These are phyloP conservation scores for Ustilago shanxiensis DNA, from an alignment of 1,284 basidiomycete genomes.

Conservation along the genomic window DNA sequence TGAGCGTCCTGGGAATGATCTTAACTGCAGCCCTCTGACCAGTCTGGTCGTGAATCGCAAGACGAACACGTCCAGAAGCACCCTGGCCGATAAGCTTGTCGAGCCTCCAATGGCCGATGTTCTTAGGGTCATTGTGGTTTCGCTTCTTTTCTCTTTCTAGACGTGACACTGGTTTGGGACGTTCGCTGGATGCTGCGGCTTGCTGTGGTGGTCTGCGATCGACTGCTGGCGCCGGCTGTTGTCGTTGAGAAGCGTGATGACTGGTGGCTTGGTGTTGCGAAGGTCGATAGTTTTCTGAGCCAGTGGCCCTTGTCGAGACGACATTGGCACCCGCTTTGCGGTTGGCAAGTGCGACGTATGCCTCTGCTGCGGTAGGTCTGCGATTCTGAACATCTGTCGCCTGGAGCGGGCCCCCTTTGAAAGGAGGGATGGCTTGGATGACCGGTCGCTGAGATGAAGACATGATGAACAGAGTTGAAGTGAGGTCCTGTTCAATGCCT, in stretches of 20 bases:
- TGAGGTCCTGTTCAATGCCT: constrained; percentile 28
- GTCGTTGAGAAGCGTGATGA: constrained; percentile 44
- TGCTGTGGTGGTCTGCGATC: constrained; percentile 39
- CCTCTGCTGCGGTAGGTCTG: constrained; percentile 43
- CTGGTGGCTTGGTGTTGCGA: constrained; percentile 33
- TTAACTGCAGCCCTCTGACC: constrained; percentile 95
- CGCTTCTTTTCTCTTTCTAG: constrained; percentile 70
- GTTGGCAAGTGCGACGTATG: constrained; percentile 45
- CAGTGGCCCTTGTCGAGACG: constrained; percentile 38
- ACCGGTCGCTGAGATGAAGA: constrained; percentile 42
- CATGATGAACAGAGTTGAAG: constrained; percentile 19
- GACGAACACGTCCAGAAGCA: constrained; percentile 83
- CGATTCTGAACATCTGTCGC: constrained; percentile 45
- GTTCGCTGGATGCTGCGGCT: constrained; percentile 21
- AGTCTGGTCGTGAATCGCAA: constrained; percentile 88
- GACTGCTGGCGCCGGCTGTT: constrained; percentile 36
- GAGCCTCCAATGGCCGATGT: constrained; percentile 91
- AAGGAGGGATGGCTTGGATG: constrained; percentile 51
- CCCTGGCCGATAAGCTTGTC: constrained; percentile 93
- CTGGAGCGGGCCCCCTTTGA: constrained; percentile 50
- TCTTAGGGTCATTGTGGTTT: constrained; percentile 71
- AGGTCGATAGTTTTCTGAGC: constrained; percentile 43
- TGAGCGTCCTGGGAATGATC: constrained; percentile 89
- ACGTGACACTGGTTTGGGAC: constrained; percentile 56
- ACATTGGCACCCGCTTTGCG: constrained; percentile 46